Evolutionary conservation across 805 yeast genomes (phyloP), one percentile per base, ranked within the genome.

Genomic region (Saccharomyces kudriavzevii): DNA sequence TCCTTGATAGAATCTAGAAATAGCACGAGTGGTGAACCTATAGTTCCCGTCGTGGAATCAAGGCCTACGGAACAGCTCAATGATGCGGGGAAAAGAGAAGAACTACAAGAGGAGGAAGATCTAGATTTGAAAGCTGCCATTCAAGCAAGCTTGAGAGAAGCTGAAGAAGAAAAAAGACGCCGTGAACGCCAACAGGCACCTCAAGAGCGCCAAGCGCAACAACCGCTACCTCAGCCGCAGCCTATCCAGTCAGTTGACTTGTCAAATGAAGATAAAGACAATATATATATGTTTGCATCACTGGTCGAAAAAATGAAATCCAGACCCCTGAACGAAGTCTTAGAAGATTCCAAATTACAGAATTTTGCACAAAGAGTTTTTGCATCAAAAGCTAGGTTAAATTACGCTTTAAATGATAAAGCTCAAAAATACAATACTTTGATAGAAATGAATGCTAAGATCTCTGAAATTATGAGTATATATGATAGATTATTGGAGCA

Each of bases 121-220:
- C 92, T 85, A 40, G 96, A 89, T 40, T 80, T 92, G 83, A 87
- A 83, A 66, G 96, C 94, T 0, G 99, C 98, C 0, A 92, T 94
- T 54, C 96, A 87, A 14, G 96, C 96, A 0, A 89, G 96, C 68
- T 75, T 94, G 56, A 77, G 77, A 51, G 97, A 91, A 54, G 76
- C 86, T 65, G 80, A 85, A 58, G 66, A 64, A 30, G 71, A 61
- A 47, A 66, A 60, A 24, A 61, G 53, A 56, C 60, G 53, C 63
- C 72, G 74, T 11, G 59, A 61, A 17, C n/a, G 45, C 26, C 56
- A 51, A 26, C 50, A 54, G 29, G 49, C 52, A n/a, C 52, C 45
- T 6, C 54, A 54, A 27, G 51, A 40, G 30, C 51, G 52, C 2
- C 52, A 52, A 31, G 46, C 56, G 51, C 56, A 52, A 43, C 54